phyloP scores from a whole-genome alignment of 495 filamentous ascomycete species.

The Elasticomyces elasticus region DNA sequence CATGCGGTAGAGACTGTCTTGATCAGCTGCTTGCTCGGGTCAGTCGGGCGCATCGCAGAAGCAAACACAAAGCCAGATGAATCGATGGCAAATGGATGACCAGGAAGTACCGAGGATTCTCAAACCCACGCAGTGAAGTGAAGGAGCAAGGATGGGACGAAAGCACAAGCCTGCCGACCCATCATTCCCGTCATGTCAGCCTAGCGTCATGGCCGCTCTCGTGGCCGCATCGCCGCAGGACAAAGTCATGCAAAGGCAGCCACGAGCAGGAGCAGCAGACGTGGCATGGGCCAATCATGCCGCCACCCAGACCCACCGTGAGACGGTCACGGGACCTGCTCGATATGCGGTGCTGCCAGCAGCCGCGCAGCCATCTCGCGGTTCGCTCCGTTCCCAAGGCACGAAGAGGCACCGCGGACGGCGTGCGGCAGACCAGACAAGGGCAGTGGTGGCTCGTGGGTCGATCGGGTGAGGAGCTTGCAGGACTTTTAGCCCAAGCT shows the following conservation, averaged over 20 bases:
- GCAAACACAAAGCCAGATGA: too few relatives aligned
- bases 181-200: neutral
- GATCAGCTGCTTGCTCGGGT: neutral
- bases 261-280: neutral
- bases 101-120: neutral
- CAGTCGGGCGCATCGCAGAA: neutral
- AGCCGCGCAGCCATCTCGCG: neutral
- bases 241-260: neutral
- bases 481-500: neutral
- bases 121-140: neutral
- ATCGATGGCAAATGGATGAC: neutral
- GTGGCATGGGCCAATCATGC: conserved; percentile 1
- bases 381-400: neutral
- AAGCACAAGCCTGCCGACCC: neutral
- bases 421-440: neutral
- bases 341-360: neutral
- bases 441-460: neutral
- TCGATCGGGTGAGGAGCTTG: neutral
- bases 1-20: neutral
- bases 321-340: neutral
- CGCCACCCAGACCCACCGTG: neutral
- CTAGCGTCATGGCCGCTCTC: conserved; percentile 4
- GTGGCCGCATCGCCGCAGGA: neutral
- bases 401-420: neutral
- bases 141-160: neutral